phyloP scores from a whole-genome alignment of 2,329 filamentous ascomycete species.

The Aspergillus ruber region DNA sequence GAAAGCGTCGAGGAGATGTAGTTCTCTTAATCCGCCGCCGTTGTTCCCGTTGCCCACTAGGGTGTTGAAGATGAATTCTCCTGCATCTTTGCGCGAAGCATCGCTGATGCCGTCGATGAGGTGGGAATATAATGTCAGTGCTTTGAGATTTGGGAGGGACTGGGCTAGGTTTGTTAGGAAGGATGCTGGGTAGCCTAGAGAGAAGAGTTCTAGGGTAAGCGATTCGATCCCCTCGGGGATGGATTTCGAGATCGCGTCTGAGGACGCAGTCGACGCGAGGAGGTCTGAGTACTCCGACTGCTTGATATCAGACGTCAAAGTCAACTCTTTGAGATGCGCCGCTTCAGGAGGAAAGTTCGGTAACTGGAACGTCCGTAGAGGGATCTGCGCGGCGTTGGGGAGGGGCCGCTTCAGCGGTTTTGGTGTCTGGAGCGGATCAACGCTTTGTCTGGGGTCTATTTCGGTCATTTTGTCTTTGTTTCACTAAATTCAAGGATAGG shows the following conservation, averaged over 20 bases:
- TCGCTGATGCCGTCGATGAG: not conserved
- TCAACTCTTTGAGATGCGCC: not conserved
- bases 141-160: not conserved
- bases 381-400: conserved; percentile 1
- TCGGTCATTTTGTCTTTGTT: too few species aligned
- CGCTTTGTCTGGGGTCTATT: too few species aligned
- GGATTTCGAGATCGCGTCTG: not conserved
- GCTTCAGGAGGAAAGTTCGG: not conserved
- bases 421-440: too few species aligned
- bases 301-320: conserved; percentile 32
- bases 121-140: not conserved
- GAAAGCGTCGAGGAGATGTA: not conserved
- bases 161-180: not conserved
- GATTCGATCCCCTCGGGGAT: not conserved
- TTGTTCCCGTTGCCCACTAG: not conserved
- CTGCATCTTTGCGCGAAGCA: not conserved
- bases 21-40: not conserved
- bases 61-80: not conserved
- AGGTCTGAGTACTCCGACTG: conserved; percentile 40
- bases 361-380: not conserved
- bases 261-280: conserved; percentile 25
- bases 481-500: too few species aligned
- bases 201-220: not conserved
- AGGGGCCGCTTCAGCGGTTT: not conserved
- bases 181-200: not conserved